phyloP scores from a whole-genome alignment of 1,284 basidiomycete species.

The Sphaerobolus stellatus region DNA sequence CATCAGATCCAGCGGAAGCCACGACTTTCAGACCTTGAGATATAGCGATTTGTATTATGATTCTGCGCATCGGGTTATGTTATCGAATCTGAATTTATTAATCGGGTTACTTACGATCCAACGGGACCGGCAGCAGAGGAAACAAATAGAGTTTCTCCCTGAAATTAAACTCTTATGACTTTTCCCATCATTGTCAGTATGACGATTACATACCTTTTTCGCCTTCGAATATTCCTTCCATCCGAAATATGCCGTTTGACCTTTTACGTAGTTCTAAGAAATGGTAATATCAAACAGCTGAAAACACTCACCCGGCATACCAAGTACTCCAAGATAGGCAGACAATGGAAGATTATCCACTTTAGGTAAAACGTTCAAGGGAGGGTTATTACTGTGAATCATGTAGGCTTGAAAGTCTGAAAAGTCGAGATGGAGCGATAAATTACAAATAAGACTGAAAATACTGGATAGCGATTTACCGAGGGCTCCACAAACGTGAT shows the following conservation, averaged over 20 bases:
- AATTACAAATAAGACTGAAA: too few species aligned
- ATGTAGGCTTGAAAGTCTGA: not conserved
- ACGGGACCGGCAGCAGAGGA: constrained; percentile 51
- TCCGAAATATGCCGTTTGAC: constrained; percentile 39
- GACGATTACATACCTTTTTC: constrained; percentile 25
- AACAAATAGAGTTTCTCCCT: constrained; percentile 57
- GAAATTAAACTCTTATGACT: not conserved
- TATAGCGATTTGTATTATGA: constrained; percentile 61
- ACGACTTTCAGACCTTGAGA: constrained; percentile 65
- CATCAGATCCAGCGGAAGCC: constrained; percentile 68
- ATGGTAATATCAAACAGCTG: not conserved
- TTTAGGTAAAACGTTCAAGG: constrained; percentile 23
- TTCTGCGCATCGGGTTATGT: not conserved
- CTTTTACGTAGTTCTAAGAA: constrained; percentile 16
- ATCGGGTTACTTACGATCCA: constrained; percentile 35
- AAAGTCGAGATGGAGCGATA: too few species aligned
- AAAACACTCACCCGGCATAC: constrained; percentile 37
- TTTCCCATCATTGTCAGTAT: not conserved
- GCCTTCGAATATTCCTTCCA: constrained; percentile 37
- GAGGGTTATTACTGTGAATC: not conserved
- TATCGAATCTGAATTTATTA: not conserved
- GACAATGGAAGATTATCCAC: constrained; percentile 42
- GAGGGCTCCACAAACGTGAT: constrained; percentile 41
- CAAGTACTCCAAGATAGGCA: constrained; percentile 47
- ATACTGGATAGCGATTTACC: too few species aligned